These are phyloP conservation scores for Apiosordaria backusii DNA, from an alignment of 495 filamentous ascomycete genomes.

Conservation along the genomic window DNA sequence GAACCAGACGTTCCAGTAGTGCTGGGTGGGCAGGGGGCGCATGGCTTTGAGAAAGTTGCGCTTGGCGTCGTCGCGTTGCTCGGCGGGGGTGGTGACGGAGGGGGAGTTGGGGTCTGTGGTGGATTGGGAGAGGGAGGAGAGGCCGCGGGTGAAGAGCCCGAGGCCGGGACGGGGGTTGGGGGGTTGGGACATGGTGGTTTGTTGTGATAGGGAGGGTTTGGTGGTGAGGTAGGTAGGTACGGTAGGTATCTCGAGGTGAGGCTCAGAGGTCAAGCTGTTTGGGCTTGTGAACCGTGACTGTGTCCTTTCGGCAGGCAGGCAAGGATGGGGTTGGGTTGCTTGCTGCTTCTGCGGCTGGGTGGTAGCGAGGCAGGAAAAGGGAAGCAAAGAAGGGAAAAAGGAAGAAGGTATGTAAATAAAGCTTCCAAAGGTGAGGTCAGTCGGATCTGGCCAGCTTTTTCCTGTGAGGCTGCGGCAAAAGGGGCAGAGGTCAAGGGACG, in stretches of 20 bases:
- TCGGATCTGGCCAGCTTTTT: neutral
- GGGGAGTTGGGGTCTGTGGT: conserved; percentile 45
- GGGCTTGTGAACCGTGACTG: neutral
- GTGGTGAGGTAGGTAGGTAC: neutral
- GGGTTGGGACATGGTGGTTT: conserved; percentile 2
- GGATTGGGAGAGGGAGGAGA: conserved; percentile 50
- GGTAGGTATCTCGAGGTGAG: conserved; percentile 1
- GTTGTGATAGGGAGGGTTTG: neutral
- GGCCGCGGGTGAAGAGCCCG: conserved; percentile 51
- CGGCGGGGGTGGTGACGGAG: conserved; percentile 50
- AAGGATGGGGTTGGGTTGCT: neutral
- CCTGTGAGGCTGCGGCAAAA: neutral
- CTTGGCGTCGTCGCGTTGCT: conserved; percentile 57
- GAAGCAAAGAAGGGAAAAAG: neutral
- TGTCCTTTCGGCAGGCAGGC: neutral
- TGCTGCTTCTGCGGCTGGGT: neutral
- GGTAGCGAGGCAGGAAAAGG: neutral
- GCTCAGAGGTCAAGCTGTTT: neutral
- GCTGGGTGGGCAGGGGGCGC: conserved; percentile 56
- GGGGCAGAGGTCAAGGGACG: neutral
- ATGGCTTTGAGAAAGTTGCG: conserved; percentile 58
- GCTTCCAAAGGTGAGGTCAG: neutral
- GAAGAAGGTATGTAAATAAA: neutral
- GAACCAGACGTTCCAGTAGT: conserved; percentile 61
- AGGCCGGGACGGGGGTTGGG: conserved; percentile 34